Conservation (phyloP, 2,329 filamentous ascomycete genomes). For the Phyllosticta citrichinensis region DNA sequence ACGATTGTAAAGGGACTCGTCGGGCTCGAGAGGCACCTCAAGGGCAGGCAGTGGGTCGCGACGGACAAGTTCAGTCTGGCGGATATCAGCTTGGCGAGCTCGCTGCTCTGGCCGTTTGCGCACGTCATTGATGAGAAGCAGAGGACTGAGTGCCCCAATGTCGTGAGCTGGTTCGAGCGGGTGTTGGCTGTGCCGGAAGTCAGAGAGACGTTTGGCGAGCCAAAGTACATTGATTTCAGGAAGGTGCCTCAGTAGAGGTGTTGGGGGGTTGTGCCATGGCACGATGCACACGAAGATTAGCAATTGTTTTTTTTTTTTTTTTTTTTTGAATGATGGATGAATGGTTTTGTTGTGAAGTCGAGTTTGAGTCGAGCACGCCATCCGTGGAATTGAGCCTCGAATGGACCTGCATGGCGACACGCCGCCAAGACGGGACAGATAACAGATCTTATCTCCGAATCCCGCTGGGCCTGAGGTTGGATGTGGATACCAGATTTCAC, state of each 20-base stretch:
- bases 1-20: constrained; percentile 12
- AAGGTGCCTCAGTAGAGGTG: not conserved
- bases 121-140: constrained; percentile 15
- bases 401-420: not conserved
- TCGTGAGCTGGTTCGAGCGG: constrained; percentile 16
- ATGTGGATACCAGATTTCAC: not conserved
- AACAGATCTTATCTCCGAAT: not conserved
- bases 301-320: too few species aligned
- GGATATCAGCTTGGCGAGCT: constrained; percentile 17
- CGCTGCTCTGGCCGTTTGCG: constrained; percentile 14
- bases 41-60: constrained; percentile 11
- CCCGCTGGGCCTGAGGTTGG: not conserved
- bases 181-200: constrained; percentile 14
- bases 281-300: not conserved
- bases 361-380: not conserved
- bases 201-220: constrained; percentile 12
- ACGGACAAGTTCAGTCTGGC: constrained; percentile 16
- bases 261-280: not conserved
- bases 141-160: constrained; percentile 13
- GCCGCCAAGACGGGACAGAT: not conserved
- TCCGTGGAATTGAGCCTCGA: not conserved
- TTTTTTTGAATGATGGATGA: not conserved
- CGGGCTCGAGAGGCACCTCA: constrained; percentile 14
- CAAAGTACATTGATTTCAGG: not conserved
- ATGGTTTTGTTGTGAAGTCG: not conserved